Percentiles rank a stretch among this genome's conserved stretches.
Conservation (phyloP, 2,329 filamentous ascomycete genomes). For the Cephalotrichum gorgonifer region DNA sequence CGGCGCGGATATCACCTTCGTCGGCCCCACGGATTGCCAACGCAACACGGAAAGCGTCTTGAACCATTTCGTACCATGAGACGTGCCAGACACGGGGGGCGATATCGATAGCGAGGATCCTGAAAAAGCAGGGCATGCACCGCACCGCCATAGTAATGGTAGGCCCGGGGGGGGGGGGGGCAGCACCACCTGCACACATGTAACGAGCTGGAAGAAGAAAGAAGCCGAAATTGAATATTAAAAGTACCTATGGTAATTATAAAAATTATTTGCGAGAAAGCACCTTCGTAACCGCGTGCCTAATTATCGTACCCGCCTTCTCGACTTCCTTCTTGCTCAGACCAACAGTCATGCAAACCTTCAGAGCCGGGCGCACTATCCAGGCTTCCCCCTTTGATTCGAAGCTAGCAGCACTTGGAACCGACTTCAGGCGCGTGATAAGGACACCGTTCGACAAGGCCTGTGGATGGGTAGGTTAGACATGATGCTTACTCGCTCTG, state of each 20-base stretch:
- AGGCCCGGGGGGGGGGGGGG: too few relatives aligned
- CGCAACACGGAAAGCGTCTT: too few relatives aligned
- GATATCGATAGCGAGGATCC: too few relatives aligned
- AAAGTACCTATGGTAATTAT: background rate
- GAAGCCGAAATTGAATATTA: background rate
- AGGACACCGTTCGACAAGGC: constrained; percentile 78
- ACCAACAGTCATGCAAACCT: constrained; percentile 81
- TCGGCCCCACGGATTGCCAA: too few relatives aligned
- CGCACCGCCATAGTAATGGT: too few relatives aligned
- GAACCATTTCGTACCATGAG: too few relatives aligned
- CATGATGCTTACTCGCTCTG: constrained; percentile 8
- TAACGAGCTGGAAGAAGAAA: background rate
- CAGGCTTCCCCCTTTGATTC: constrained; percentile 60
- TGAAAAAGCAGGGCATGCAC: too few relatives aligned
- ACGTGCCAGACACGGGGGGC: too few relatives aligned
- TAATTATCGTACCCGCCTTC: constrained; percentile 78
- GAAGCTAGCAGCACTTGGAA: constrained; percentile 54
- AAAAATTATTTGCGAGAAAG: constrained; percentile 46
- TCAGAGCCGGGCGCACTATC: constrained; percentile 69
- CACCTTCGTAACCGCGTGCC: constrained; percentile 90
- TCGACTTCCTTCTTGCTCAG: constrained; percentile 92
- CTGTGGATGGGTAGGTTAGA: constrained; percentile 30
- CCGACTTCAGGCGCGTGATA: constrained; percentile 75
- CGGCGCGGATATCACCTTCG: too few relatives aligned
- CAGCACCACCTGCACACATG: too few relatives aligned